A percentile compares a stretch with the other conserved stretches of the same genome.
Conservation (phyloP, 225 moss, liverwort and hornwort species). For the Pseudoscleropodium purum region DNA sequence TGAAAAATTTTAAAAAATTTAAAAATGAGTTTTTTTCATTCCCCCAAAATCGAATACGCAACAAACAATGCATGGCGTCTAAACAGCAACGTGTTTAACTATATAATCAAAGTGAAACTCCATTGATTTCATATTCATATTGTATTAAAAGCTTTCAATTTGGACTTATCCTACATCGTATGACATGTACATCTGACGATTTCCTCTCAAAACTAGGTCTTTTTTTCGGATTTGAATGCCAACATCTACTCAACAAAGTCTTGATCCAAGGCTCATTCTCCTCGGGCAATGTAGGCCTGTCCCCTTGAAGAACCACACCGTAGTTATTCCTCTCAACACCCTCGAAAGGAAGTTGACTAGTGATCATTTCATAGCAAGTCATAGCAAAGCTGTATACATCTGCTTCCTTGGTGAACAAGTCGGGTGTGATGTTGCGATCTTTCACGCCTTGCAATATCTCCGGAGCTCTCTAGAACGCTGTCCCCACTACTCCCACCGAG, state of each 20-base stretch:
- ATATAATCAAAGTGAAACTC: no score
- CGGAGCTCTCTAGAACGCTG: neutral
- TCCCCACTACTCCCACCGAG: neutral
- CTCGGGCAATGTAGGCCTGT: neutral
- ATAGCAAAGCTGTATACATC: neutral
- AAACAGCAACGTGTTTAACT: no score
- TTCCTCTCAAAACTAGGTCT: no score
- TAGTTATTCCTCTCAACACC: neutral
- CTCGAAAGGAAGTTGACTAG: neutral
- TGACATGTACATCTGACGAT: no score
- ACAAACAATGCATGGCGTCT: neutral
- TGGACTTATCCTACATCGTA: no score
- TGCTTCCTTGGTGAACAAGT: neutral
- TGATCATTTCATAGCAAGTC: conserved; percentile 3
- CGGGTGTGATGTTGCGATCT: neutral
- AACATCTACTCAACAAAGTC: neutral
- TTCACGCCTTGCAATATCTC: neutral
- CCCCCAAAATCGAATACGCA: neutral
- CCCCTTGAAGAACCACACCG: neutral
- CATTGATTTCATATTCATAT: no score
- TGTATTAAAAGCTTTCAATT: no score
- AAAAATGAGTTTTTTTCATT: no score
- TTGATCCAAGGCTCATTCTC: neutral
- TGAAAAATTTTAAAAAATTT: no score
- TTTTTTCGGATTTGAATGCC: no score